These are phyloP conservation scores for Arthrobotrys iridis DNA, from an alignment of 2,329 filamentous ascomycete species.

Conservation along the genomic window DNA sequence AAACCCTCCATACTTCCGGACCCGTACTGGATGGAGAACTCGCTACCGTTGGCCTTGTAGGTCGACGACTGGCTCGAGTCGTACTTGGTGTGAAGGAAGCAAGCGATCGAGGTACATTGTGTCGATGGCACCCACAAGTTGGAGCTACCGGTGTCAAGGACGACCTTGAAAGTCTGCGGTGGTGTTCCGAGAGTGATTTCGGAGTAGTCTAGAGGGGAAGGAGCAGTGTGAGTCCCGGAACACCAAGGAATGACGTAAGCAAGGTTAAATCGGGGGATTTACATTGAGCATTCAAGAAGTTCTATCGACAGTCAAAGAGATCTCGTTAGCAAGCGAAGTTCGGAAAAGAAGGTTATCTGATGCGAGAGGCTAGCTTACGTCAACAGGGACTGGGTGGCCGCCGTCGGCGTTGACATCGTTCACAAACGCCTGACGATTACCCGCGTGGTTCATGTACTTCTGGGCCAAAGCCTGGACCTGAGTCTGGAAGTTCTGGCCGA, in stretches of 20 bases:
- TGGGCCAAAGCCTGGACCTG: constrained; percentile 86
- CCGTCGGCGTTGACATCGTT: constrained; percentile 70
- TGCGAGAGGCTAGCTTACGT: constrained; percentile 60
- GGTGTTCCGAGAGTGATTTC: constrained; percentile 93
- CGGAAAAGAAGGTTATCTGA: background rate
- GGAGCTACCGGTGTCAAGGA: constrained; percentile 97
- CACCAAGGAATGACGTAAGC: constrained; percentile 25
- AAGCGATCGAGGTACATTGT: constrained; percentile 92
- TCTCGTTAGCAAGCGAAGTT: background rate
- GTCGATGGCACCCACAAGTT: constrained; percentile 98
- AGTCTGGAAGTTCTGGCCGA: constrained; percentile 69
- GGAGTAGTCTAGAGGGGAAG: constrained; percentile 78
- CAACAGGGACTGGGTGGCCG: constrained; percentile 84
- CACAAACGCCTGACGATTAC: constrained; percentile 81
- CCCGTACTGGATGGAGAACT: constrained; percentile 93
- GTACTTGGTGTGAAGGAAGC: constrained; percentile 97
- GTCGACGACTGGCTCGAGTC: constrained; percentile 88
- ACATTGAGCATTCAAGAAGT: constrained; percentile 99
- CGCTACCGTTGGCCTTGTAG: constrained; percentile 91
- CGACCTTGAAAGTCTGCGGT: constrained; percentile 95
- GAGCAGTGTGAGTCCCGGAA: constrained; percentile 10
- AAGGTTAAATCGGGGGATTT: constrained; percentile 62
- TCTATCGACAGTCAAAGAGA: constrained; percentile 62
- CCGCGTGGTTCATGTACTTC: constrained; percentile 90
- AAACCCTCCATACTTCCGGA: constrained; percentile 94